Evolutionary conservation across 176 grass and related monocot species (phyloP), one percentile per base, ranked within the genome.

Genomic region (Olyra latifolia): DNA sequence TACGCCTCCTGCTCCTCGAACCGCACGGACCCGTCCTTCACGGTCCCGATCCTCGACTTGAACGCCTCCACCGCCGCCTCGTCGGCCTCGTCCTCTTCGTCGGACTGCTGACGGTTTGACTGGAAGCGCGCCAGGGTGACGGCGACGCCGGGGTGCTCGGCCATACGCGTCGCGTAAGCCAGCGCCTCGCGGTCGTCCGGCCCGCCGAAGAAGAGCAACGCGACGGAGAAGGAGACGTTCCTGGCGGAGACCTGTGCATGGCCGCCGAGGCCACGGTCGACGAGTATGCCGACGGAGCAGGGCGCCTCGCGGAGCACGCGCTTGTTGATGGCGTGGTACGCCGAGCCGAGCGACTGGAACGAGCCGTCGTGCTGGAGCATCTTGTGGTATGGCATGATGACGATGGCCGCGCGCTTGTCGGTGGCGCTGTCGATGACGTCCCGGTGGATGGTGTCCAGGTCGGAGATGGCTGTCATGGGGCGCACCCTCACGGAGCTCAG

Each of bases 211-310:
- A 94, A 97, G 67, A 97, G 68, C 45, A 60, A 8, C 0, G 71
- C 76, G 19, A 94, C 90, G 25, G 84, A 69, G 81, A 80, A 89
- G 7, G 72, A 8, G 8, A 97, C 77, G 67, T 91, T 86, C 54
- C 55, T 70, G 23, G 94, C 80, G 14, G 91, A 27, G 13, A 97
- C 87, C 66, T 93, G 91, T 11, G 88, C 87, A 19, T 76, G 62
- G 16, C 91, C 94, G 6, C 94, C 91, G 22, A 97, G 87, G 41
- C 94, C 94, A 6, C 94, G 91, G 88, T 97, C 94, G 17, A 93
- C 86, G 70, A 97, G 82, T 63, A 97, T 52, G 55, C 64, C 91
- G 29, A 93, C 89, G 22, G 91, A 89, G 84, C 94, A 97, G 1
- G 94, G 94, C 9, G 86, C 88, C 16, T 82, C 53, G 1, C 77